Evolutionary conservation across 2,329 filamentous ascomycete genomes (phyloP).

Genomic region (Diaporthe amygdali): DNA sequence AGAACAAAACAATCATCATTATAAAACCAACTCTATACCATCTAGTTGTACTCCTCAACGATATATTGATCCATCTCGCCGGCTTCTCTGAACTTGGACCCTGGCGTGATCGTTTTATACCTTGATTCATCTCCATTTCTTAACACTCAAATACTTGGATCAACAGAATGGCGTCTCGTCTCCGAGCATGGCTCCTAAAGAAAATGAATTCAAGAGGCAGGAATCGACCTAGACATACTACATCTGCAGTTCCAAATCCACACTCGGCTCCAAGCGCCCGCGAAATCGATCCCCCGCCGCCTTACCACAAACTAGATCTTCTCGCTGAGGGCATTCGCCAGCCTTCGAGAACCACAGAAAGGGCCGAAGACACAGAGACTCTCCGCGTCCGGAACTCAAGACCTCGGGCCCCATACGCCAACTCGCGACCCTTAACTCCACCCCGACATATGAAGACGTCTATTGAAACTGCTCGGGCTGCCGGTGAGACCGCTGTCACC

Average conservation of each 20-base stretch:
- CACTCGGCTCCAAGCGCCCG: too few relatives aligned
- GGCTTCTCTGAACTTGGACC: not conserved
- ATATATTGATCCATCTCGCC: not conserved
- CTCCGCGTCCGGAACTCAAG: not conserved
- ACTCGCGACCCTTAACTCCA: not conserved
- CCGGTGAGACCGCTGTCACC: not conserved
- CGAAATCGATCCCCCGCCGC: not conserved
- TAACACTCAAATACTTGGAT: too few relatives aligned
- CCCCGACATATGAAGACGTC: not conserved
- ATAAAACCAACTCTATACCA: not conserved
- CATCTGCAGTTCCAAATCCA: too few relatives aligned
- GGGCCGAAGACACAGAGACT: not conserved
- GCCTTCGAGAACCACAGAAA: not conserved
- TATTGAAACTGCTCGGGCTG: not conserved
- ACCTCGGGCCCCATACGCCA: not conserved
- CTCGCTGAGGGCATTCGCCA: not conserved
- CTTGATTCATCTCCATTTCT: not conserved
- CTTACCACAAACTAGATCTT: not conserved
- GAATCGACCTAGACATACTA: not conserved
- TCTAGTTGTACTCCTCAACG: not conserved
- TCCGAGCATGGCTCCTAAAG: not conserved
- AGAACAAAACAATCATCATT: too few relatives aligned
- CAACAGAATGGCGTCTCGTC: not conserved
- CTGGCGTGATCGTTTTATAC: not conserved
- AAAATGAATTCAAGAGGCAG: not conserved